Evolutionary conservation across 495 filamentous ascomycete species (phyloP).

Genomic region (Saxophila tyrrhenica): DNA sequence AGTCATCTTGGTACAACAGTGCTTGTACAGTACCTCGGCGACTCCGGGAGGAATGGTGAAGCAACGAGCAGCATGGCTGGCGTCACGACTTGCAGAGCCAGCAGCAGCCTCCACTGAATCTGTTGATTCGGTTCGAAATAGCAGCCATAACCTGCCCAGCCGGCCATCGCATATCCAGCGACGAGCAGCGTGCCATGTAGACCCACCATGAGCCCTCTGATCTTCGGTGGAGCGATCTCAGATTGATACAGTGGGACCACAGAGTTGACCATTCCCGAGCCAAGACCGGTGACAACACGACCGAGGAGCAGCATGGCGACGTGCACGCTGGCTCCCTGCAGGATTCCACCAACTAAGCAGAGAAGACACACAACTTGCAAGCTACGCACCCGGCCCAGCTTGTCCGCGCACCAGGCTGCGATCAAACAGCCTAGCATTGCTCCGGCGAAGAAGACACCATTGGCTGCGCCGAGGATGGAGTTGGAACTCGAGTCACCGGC

Average conservation of each 20-base stretch:
- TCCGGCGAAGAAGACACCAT: slow-evolving; percentile 7
- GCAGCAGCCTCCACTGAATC: neutral
- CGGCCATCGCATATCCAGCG: slow-evolving; percentile 4
- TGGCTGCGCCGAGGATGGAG: slow-evolving; percentile 3
- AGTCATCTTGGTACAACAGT: neutral
- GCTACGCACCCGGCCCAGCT: neutral
- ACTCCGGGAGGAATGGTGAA: neutral
- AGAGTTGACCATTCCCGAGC: slow-evolving; percentile 6
- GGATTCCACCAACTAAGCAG: slow-evolving; percentile 1
- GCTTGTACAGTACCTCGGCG: neutral
- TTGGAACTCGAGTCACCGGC: neutral
- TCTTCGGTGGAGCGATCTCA: slow-evolving; percentile 5
- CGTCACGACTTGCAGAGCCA: neutral
- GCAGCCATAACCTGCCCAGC: neutral
- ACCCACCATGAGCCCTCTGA: slow-evolving; percentile 7
- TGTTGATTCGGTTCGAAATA: neutral
- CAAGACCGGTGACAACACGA: slow-evolving; percentile 6
- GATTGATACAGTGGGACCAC: slow-evolving; percentile 5
- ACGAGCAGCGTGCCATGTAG: slow-evolving; percentile 6
- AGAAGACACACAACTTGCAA: neutral
- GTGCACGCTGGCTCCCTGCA: slow-evolving; percentile 10
- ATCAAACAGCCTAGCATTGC: neutral
- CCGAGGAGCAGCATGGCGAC: slow-evolving; percentile 12
- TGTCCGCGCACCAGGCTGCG: neutral
- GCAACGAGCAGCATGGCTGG: neutral